phyloP scores from a whole-genome alignment of 164 flowering plant genomes.

The Litsea cubeba region DNA sequence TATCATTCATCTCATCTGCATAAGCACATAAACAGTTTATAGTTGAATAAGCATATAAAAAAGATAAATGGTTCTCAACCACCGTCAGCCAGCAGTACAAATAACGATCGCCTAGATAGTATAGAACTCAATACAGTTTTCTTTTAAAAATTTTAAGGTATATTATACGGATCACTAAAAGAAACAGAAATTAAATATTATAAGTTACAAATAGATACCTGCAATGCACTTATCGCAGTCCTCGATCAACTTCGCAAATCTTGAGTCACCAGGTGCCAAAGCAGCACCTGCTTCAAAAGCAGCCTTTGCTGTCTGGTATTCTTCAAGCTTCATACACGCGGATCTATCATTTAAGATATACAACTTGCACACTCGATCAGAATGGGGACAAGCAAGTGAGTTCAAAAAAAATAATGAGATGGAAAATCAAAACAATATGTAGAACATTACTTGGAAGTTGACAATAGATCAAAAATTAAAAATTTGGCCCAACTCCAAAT shows the following conservation, averaged over 20 bases:
- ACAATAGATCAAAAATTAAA: too few species aligned
- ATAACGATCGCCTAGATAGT: background rate
- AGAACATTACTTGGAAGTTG: too few species aligned
- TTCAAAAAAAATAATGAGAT: background rate
- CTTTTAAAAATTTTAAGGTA: background rate
- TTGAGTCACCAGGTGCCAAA: constrained; percentile 57
- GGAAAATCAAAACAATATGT: background rate
- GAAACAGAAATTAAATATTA: background rate
- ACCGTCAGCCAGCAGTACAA: background rate
- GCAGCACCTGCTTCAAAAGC: constrained; percentile 73
- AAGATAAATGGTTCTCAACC: background rate
- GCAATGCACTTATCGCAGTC: constrained; percentile 78
- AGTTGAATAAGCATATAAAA: background rate
- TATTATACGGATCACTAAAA: background rate
- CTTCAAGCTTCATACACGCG: constrained; percentile 85
- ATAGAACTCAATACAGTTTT: background rate
- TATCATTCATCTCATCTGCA: constrained; percentile 55
- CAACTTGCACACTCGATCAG: background rate
- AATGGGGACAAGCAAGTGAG: background rate
- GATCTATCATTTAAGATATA: constrained; percentile 27
- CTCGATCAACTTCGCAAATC: constrained; percentile 64
- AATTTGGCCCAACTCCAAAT: too few species aligned
- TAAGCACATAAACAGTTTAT: constrained; percentile 12
- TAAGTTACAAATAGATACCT: constrained; percentile 29
- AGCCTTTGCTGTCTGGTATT: constrained; percentile 81